Conservation (phyloP, 2,329 filamentous ascomycete genomes). For the Paecilomyces niveus region DNA sequence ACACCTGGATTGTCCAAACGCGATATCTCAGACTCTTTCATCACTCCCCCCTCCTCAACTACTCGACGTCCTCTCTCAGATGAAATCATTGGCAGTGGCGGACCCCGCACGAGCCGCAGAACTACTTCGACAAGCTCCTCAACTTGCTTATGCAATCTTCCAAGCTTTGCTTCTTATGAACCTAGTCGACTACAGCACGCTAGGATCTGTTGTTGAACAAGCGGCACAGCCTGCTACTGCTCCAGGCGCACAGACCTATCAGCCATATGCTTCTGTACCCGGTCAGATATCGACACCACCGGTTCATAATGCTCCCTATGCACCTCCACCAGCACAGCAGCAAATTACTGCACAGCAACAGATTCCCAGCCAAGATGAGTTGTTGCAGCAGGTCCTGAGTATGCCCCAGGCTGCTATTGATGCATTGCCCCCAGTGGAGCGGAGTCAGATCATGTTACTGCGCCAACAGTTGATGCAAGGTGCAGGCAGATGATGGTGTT, state of each 20-base stretch:
- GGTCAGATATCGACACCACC: slow-evolving; percentile 49
- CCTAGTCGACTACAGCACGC: slow-evolving; percentile 76
- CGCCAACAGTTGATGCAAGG: slow-evolving; percentile 54
- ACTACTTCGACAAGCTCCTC: slow-evolving; percentile 79
- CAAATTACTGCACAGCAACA: slow-evolving; percentile 34
- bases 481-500: slow-evolving; percentile 23
- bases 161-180: slow-evolving; percentile 90
- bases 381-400: slow-evolving; percentile 74
- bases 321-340: slow-evolving; percentile 39
- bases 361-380: slow-evolving; percentile 57
- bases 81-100: slow-evolving; percentile 79
- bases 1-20: slow-evolving; percentile 76
- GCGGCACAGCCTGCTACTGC: slow-evolving; percentile 36
- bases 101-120: slow-evolving; percentile 81
- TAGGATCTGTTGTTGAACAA: slow-evolving; percentile 71
- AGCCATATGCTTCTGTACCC: slow-evolving; percentile 29
- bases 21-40: slow-evolving; percentile 84
- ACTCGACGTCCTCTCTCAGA: slow-evolving; percentile 86
- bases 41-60: slow-evolving; percentile 82
- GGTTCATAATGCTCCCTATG: slow-evolving; percentile 33
- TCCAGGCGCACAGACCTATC: slow-evolving; percentile 25
- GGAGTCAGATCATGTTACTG: slow-evolving; percentile 71
- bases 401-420: slow-evolving; percentile 77
- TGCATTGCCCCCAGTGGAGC: slow-evolving; percentile 65
- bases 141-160: slow-evolving; percentile 91